These are phyloP conservation scores for Cephalotrichum gorgonifer DNA, from an alignment of 2,329 filamentous ascomycete genomes.

Conservation along the genomic window DNA sequence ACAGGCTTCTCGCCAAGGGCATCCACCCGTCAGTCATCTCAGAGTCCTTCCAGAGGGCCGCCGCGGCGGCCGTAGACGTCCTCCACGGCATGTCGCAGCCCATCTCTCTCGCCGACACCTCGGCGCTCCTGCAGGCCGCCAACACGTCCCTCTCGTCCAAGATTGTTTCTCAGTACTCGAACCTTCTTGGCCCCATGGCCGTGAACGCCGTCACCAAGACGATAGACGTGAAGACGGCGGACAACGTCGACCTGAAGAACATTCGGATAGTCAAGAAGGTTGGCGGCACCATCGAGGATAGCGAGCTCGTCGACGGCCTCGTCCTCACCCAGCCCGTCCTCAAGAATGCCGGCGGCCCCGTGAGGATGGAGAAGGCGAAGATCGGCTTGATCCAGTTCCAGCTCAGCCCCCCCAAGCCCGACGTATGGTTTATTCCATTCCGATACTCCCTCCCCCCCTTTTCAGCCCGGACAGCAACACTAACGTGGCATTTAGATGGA, in stretches of 20 bases:
- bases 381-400: conserved; percentile 99
- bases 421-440: conserved; percentile 44
- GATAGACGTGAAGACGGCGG: conserved; percentile 88
- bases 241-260: conserved; percentile 94
- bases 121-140: conserved; percentile 87
- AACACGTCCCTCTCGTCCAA: conserved; percentile 97
- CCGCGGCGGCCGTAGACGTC: conserved; percentile 76
- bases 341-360: conserved; percentile 85
- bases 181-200: conserved; percentile 91
- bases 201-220: conserved; percentile 94
- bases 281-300: conserved; percentile 96
- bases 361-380: conserved; percentile 90
- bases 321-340: conserved; percentile 87
- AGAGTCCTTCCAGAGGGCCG: conserved; percentile 92
- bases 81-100: conserved; percentile 94
- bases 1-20: conserved; percentile 81
- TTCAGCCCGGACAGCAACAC: not conserved
- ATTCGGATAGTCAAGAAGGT: conserved; percentile 97
- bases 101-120: conserved; percentile 77
- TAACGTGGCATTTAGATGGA: conserved; percentile 63
- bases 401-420: conserved; percentile 93
- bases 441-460: too few species aligned
- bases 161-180: conserved; percentile 96
- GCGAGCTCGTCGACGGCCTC: conserved; percentile 89
- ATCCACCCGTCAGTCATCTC: conserved; percentile 98